Evolutionary conservation across 306 rosid genomes (phyloP).

Genomic region (Trifolium pratense): DNA sequence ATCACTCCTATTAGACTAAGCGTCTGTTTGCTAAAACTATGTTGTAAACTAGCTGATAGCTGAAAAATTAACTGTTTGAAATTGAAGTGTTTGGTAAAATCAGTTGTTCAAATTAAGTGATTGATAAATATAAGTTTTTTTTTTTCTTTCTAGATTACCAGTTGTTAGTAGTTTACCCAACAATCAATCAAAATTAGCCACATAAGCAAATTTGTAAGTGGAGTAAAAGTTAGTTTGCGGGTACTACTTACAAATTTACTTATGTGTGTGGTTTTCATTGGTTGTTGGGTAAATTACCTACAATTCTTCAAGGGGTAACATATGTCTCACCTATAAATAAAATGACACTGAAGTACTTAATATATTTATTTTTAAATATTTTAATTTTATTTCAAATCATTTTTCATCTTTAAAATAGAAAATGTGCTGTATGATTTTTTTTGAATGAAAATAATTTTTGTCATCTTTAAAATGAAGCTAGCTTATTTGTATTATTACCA

Average conservation of each 20-base stretch:
- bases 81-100: neutral
- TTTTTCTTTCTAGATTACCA: no score
- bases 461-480: neutral
- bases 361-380: no score
- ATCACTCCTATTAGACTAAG: neutral
- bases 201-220: no score
- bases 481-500: no score
- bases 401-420: neutral
- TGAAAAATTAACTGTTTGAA: neutral
- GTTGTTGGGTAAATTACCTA: no score
- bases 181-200: no score
- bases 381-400: neutral
- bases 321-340: neutral
- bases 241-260: no score
- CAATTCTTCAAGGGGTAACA: no score
- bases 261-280: no score
- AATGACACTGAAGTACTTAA: neutral
- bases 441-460: neutral
- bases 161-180: no score
- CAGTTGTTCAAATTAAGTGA: neutral
- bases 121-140: neutral
- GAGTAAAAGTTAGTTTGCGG: no score
- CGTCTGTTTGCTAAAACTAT: neutral
- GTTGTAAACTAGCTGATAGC: neutral
- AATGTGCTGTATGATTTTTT: neutral